phyloP scores from a whole-genome alignment of 1,139 yeast species.

The Kodamaea plutei region DNA sequence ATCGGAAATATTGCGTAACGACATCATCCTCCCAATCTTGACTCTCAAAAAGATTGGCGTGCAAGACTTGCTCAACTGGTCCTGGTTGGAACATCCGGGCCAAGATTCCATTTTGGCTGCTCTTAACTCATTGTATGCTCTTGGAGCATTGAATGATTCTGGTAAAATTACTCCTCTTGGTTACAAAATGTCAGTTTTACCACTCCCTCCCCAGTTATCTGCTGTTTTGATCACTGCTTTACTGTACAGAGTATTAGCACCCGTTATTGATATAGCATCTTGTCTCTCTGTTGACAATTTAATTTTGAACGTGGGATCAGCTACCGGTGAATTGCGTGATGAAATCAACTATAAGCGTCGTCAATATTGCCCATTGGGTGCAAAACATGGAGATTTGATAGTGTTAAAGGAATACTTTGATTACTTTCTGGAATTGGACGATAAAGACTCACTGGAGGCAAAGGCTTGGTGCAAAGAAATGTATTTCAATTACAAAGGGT shows the following conservation, averaged over 20 bases:
- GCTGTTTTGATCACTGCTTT: slow-evolving; percentile 75
- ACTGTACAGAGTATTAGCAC: slow-evolving; percentile 51
- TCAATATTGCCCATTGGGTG: slow-evolving; percentile 64
- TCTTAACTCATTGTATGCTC: slow-evolving; percentile 67
- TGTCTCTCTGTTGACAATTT: slow-evolving; percentile 92
- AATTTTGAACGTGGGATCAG: slow-evolving; percentile 55
- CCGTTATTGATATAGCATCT: slow-evolving; percentile 84
- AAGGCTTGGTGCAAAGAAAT: slow-evolving; percentile 82
- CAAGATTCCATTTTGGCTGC: slow-evolving; percentile 73
- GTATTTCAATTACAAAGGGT: slow-evolving; percentile 73
- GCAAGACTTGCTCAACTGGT: slow-evolving; percentile 78
- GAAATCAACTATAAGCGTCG: slow-evolving; percentile 65
- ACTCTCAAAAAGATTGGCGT: slow-evolving; percentile 82
- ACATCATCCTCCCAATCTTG: slow-evolving; percentile 76
- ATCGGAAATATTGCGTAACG: slow-evolving; percentile 86
- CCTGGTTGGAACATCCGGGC: slow-evolving; percentile 92
- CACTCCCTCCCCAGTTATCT: slow-evolving; percentile 89
- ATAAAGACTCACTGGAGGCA: slow-evolving; percentile 32
- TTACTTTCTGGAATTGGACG: slow-evolving; percentile 45
- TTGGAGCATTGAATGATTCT: slow-evolving; percentile 71
- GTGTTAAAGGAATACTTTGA: slow-evolving; percentile 77
- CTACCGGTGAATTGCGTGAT: slow-evolving; percentile 76
- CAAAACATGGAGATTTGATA: slow-evolving; percentile 74
- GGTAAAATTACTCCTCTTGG: slow-evolving; percentile 81
- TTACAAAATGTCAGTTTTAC: slow-evolving; percentile 78